Evolutionary conservation across 73 alveolate genomes (phyloP), one percentile per base, ranked within the genome.

Genomic region (Stentor roeselii): DNA sequence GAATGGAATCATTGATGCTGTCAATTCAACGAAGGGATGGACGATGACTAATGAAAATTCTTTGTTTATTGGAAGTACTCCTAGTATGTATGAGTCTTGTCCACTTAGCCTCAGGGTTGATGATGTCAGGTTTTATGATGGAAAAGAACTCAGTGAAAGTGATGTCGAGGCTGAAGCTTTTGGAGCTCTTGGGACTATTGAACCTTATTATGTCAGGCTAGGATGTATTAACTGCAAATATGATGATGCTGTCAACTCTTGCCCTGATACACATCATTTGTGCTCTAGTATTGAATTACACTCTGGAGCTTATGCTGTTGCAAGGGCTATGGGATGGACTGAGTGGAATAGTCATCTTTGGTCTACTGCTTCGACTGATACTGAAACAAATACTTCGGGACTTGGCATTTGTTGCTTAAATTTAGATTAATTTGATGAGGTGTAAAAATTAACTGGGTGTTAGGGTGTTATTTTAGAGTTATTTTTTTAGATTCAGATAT

Each of bases 301-400:
- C 34, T 67, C 80, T 21, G 37, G 42, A 21, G 80, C 42, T 27
- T 67, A 67, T 67, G 41, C n/a, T 27, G 80, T 67, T 27, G 80
- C 80, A 0, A 21, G 80, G 37, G 80, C 80, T 21, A 67, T 67
- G 80, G 80, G 80, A 0, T 67, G 80, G 80, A 67, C 80, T 67
- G 80, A 67, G 27, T 67, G 80, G 80, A 67, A 67, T 67, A 21
- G 41, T 67, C 80, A 67, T 32, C 21, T 67, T 67, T 67, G 80
- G 80, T 67, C 80, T 30, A 32, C n/a, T 27, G 80, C 80, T 67
- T 21, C n/a, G n/a, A 21, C 80, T 1, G 34, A 32, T 40, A 67
- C 41, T 27, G 80, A 67, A 67, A 67, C 50, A 14, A 21, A 50
- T 50, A 50, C 30, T 50, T 50, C 67, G 21, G 80, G 80, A 67